Percentiles rank a stretch among this genome's conserved stretches.
phyloP scores from a whole-genome alignment of 768 basidiomycete genomes.

The Mycena amicta region DNA sequence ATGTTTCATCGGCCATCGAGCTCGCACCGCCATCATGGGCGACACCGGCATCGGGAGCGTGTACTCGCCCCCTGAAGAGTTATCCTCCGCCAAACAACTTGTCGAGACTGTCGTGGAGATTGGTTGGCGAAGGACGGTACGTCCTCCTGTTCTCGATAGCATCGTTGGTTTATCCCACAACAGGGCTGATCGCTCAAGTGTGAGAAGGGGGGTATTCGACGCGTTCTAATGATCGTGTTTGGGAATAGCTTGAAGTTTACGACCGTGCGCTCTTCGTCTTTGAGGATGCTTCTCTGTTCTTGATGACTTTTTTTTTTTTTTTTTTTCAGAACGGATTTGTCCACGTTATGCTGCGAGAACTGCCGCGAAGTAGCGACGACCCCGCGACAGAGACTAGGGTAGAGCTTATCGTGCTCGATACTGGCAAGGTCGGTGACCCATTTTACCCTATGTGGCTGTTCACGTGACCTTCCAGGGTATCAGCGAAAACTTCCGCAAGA shows the following conservation, averaged over 20 bases:
- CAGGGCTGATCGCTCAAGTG: slow-evolving; percentile 88
- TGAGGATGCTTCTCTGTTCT: slow-evolving; percentile 1
- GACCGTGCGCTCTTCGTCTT: slow-evolving; percentile 46
- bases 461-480: slow-evolving; percentile 62
- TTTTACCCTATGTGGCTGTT: neutral
- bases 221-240: slow-evolving; percentile 93
- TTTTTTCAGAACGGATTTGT: slow-evolving; percentile 81
- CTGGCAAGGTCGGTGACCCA: slow-evolving; percentile 69
- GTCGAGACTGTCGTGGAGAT: slow-evolving; percentile 92
- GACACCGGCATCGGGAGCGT: slow-evolving; percentile 89
- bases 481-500: slow-evolving; percentile 91
- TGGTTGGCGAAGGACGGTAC: slow-evolving; percentile 67
- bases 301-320: slow-evolving; percentile 8
- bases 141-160: slow-evolving; percentile 25
- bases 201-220: slow-evolving; percentile 90
- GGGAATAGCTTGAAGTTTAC: slow-evolving; percentile 96
- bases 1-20: slow-evolving; percentile 91
- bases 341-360: slow-evolving; percentile 78
- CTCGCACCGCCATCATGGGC: slow-evolving; percentile 67
- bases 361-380: slow-evolving; percentile 57
- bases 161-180: neutral
- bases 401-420: slow-evolving; percentile 85
- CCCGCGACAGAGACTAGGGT: slow-evolving; percentile 66
- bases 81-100: slow-evolving; percentile 47
- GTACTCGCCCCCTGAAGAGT: slow-evolving; percentile 80